Conservation (phyloP, 768 basidiomycete species). For the Agaricus blazei region DNA sequence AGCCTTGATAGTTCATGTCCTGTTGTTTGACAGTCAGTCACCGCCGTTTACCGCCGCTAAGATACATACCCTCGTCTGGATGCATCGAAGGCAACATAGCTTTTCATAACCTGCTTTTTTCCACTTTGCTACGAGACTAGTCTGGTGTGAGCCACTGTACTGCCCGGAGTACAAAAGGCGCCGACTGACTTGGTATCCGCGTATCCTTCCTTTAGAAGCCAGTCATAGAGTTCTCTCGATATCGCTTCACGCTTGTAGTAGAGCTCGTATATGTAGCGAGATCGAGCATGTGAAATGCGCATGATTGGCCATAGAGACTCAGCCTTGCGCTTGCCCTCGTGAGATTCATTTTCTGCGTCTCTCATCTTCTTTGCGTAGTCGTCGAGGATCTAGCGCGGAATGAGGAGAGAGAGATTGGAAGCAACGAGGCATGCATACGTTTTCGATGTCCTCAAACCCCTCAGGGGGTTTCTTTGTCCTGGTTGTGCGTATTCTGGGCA, state of each 20-base stretch:
- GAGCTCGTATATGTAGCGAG: constrained; percentile 95
- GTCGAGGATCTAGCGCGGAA: constrained; percentile 70
- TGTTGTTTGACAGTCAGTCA: constrained; percentile 21
- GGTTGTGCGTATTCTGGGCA: constrained; percentile 93
- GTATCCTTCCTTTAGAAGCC: constrained; percentile 96
- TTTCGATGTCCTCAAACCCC: constrained; percentile 92
- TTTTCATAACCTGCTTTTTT: constrained; percentile 99
- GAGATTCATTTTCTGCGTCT: constrained; percentile 96
- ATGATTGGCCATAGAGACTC: constrained; percentile 97
- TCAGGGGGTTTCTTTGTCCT: constrained; percentile 94
- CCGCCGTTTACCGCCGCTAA: no score
- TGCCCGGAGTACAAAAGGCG: neutral
- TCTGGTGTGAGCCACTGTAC: neutral
- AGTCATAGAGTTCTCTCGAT: constrained; percentile 90
- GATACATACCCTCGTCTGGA: constrained; percentile 76
- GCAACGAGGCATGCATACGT: constrained; percentile 34
- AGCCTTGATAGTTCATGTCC: constrained; percentile 99
- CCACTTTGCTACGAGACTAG: constrained; percentile 96
- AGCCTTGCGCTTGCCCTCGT: constrained; percentile 95
- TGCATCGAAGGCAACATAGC: constrained; percentile 93
- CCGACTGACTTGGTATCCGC: constrained; percentile 86
- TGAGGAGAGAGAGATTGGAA: neutral
- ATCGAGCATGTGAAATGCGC: constrained; percentile 95
- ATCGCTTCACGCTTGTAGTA: constrained; percentile 99
- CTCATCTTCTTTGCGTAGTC: constrained; percentile 99